Evolutionary conservation across 2,329 filamentous ascomycete genomes (phyloP), one percentile per base, ranked within the genome.

Genomic region (Chaetomiaceae sp.): DNA sequence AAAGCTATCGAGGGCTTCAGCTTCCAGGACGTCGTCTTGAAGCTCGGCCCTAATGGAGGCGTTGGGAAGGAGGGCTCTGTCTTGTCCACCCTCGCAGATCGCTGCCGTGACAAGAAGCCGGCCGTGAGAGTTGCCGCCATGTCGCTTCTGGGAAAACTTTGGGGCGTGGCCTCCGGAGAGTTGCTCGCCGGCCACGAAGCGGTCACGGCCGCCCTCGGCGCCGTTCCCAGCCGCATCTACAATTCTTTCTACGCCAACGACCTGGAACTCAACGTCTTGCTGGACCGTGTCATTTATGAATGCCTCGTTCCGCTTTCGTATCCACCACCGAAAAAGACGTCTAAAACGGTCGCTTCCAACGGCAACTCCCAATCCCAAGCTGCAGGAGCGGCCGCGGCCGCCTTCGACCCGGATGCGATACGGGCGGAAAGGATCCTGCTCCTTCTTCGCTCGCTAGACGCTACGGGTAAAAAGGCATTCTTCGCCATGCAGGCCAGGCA

Each of bases 201-300:
- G 16, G 85, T 95, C 17, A 79, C 78, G 12, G 73, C 81, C 9
- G 79, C 92, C n/a, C 73, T 99, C 12, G 86, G 85, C 6, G 85
- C 85, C 20, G 89, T 95, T 34, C 92, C 93, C 2, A 86, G 86
- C 1, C 86, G 83, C 55, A 89, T 99, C 39, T 82, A 96, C 55
- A 89, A 90, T 63, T 85, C 86, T 0, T 91, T 86, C 62, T 99
- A 96, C 66, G 86, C 89, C 54, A 96, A 96, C 63, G 90, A 96
- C 64, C 73, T 75, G 1, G 90, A 96, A 57, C 81, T 96, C 46
- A 93, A 95, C 62, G 79, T 89, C 17, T 75, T 95, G 33, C 78
- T 97, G 17, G 89, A 96, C 60, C 82, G 85, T 47, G 89, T 92
- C 27, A 76, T 95, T 55, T 95, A 87, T 64, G 92, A 97, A 61